Percentiles rank a stretch among this genome's conserved stretches.
These are phyloP conservation scores for Fusarium siculi DNA, from an alignment of 2,329 filamentous ascomycete species.

Conservation along the genomic window DNA sequence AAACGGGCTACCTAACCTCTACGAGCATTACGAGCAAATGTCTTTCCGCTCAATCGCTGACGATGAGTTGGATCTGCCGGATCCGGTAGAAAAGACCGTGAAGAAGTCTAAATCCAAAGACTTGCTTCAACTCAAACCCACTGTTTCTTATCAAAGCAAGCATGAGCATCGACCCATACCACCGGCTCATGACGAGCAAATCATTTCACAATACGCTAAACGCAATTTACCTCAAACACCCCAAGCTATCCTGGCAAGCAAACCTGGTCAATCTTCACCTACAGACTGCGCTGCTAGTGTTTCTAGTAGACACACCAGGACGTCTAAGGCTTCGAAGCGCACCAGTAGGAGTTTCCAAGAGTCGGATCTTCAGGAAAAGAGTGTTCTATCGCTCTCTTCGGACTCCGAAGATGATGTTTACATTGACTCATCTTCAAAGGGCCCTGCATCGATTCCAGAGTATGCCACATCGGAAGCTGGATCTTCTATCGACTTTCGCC, in stretches of 20 bases:
- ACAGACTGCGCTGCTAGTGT: constrained; percentile 61
- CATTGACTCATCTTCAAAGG: constrained; percentile 33
- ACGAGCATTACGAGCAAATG: constrained; percentile 69
- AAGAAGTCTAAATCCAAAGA: constrained; percentile 24
- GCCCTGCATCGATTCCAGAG: constrained; percentile 41
- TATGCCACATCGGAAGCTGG: constrained; percentile 41
- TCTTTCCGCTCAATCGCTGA: constrained; percentile 58
- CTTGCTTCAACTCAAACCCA: constrained; percentile 22
- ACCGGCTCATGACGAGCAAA: constrained; percentile 32
- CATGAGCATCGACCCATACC: constrained; percentile 23
- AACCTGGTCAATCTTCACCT: constrained; percentile 45
- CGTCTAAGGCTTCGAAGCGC: constrained; percentile 63
- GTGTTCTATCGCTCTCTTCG: constrained; percentile 66
- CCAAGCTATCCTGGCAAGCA: constrained; percentile 30
- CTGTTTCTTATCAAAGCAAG: constrained; percentile 20
- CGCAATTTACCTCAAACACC: constrained; percentile 41
- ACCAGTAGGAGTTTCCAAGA: constrained; percentile 59
- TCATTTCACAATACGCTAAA: constrained; percentile 43
- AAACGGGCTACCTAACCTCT: constrained; percentile 60
- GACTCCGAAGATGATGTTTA: constrained; percentile 63
- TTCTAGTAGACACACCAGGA: constrained; percentile 66
- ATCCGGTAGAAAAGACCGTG: constrained; percentile 20
- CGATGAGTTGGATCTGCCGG: constrained; percentile 28
- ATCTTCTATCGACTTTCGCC: constrained; percentile 38
- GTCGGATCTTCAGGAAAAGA: constrained; percentile 64